Evolutionary conservation across 2,329 filamentous ascomycete species (phyloP).

Genomic region (Myriosclerotinia curreyana): DNA sequence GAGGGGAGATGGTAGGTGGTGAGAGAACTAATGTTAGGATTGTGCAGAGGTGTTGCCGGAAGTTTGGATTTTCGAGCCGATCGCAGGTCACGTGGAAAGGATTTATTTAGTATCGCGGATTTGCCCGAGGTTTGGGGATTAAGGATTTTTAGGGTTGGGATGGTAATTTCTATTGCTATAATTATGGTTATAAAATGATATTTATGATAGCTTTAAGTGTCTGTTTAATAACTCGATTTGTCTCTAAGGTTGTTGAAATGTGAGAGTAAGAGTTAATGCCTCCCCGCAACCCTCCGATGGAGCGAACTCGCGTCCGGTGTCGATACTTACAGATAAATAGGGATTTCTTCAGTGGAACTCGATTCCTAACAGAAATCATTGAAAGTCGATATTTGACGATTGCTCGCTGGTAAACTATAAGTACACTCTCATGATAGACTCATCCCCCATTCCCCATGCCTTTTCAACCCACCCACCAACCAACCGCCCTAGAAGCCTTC

Average conservation of each 20-base stretch:
- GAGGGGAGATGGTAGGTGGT: constrained; percentile 28
- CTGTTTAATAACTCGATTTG: neutral
- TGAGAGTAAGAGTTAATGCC: neutral
- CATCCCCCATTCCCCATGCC: constrained; percentile 11
- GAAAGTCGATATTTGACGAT: constrained; percentile 14
- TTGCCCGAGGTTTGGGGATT: constrained; percentile 5
- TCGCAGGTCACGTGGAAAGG: neutral
- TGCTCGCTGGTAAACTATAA: constrained; percentile 19
- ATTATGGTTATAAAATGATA: neutral
- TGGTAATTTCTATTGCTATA: neutral
- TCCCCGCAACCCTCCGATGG: neutral
- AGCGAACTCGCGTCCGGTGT: neutral
- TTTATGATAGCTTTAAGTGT: neutral
- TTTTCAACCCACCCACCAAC: constrained; percentile 2
- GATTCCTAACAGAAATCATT: neutral
- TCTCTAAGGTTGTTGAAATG: neutral
- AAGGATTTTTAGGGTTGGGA: neutral
- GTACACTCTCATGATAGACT: constrained; percentile 16
- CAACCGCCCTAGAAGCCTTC: constrained; percentile 24
- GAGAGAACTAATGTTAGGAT: constrained; percentile 19
- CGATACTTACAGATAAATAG: neutral
- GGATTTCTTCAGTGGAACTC: neutral
- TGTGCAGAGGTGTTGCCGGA: constrained; percentile 19
- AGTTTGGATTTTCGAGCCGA: constrained; percentile 23
- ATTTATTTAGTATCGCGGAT: neutral